These are phyloP conservation scores for Cucumis cinereus DNA, from an alignment of 306 rosid genomes.

Conservation along the genomic window DNA sequence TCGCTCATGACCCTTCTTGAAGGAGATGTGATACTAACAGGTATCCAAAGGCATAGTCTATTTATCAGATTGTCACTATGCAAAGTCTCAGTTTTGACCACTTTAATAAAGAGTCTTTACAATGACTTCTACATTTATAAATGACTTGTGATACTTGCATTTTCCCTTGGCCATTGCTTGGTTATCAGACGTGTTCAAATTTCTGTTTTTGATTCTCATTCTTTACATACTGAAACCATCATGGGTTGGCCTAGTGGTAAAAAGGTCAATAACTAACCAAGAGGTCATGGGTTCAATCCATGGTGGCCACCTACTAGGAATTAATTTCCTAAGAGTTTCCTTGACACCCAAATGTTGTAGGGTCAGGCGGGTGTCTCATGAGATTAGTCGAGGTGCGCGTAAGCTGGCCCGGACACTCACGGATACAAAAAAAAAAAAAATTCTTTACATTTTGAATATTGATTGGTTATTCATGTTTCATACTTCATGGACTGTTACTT, in stretches of 20 bases:
- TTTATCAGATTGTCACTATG: neutral
- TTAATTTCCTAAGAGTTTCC: no score
- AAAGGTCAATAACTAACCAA: no score
- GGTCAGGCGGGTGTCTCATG: no score
- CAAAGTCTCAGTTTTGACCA: neutral
- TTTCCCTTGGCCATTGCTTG: neutral
- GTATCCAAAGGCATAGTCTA: constrained; percentile 18
- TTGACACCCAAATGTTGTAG: no score
- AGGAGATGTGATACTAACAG: constrained; percentile 93
- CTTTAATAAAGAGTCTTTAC: no score
- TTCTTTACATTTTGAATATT: neutral
- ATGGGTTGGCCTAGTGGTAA: no score
- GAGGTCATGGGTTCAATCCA: no score
- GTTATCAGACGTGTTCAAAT: neutral
- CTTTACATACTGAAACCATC: no score
- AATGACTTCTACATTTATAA: neutral
- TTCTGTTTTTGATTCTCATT: neutral
- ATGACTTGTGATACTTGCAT: neutral
- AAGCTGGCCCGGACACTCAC: no score
- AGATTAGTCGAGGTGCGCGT: no score
- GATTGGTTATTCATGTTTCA: neutral
- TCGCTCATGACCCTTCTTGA: constrained; percentile 75
- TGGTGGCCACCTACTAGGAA: no score
- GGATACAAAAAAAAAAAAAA: no score
- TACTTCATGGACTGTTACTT: neutral